Percentiles rank a stretch among this genome's conserved stretches.
phyloP scores from a whole-genome alignment of 768 basidiomycete species.

The Dioszegia aurantiaca region DNA sequence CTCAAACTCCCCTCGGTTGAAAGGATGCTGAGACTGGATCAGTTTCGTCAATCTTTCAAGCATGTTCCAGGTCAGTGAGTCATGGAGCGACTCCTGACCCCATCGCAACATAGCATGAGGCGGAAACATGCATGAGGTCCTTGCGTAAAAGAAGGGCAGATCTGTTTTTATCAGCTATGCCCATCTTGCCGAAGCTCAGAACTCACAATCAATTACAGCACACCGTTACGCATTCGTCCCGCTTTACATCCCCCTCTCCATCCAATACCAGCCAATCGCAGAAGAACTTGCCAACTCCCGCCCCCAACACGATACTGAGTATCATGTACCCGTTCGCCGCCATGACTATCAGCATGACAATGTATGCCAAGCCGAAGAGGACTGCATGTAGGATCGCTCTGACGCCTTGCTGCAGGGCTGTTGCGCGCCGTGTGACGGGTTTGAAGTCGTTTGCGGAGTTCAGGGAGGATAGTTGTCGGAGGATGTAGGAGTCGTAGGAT shows the following conservation, averaged over 20 bases:
- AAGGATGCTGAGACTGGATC: no score
- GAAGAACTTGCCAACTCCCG: constrained; percentile 33
- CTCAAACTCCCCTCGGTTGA: no score
- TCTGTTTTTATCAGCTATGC: not conserved
- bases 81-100: no score
- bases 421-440: constrained; percentile 18
- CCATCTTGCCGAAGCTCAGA: not conserved
- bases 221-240: constrained; percentile 15
- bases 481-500: constrained; percentile 43
- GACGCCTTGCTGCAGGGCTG: constrained; percentile 36
- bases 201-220: constrained; percentile 18
- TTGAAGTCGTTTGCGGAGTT: constrained; percentile 15
- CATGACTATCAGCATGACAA: constrained; percentile 41
- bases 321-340: constrained; percentile 49
- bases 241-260: not conserved
- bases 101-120: no score
- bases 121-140: no score
- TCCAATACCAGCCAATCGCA: constrained; percentile 31
- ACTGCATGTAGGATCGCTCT: constrained; percentile 33
- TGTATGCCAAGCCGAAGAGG: constrained; percentile 25
- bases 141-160: no score
- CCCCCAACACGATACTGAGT: constrained; percentile 41
- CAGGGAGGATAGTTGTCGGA: constrained; percentile 18
- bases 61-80: no score
- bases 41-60: no score